Base-by-base conservation (phyloP, 148 eudicot genomes). In the Rhododendron kiyosumense region DNA sequence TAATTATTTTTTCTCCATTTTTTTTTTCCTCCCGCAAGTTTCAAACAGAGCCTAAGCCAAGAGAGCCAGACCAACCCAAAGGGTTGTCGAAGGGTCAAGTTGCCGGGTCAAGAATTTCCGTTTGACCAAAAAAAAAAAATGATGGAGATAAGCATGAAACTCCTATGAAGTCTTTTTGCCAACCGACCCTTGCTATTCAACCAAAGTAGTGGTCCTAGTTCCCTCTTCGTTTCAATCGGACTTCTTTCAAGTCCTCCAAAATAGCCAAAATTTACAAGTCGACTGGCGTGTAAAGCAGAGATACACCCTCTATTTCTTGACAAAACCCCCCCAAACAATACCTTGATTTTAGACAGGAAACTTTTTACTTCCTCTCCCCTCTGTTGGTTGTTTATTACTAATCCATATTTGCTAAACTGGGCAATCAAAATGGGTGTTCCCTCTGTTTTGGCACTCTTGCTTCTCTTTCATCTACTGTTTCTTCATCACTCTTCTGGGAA, bases 391-490 rank as follows among this genome's bases (percentile, higher is more conserved):
- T 15, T 34, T 1, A 6, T 38, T 17, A 15, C 34, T 32, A 32
- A 3, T 75, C 22, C 43, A 41, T 41, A 5, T 41, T 41, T 12
- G 6, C 74, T 26, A 4, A 28, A 28, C 11, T 69, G 38, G 34
- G 48, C 0, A 36, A 7, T 38, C n/a, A 34, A 41, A 43, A 77
- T 77, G 80, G 80, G 49, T 2, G 5, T 41, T 41, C 20, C 59
- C 61, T 77, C 80, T 30, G 24, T 22, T 77, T 77, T 77, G 7
- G 26, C 80, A 20, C 6, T 65, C 34, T 38, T 30, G 4, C 18
- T 83, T 83, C 51, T 76, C 18, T 12, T 67, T 38, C 57, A 61
- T 15, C 78, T 87, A n/a, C 5, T 87, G 11, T 63, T 73, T 48
- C 71, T 41, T 41, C 43, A 43, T 54, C 83, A 78, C 34, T 87